These are phyloP conservation scores for Chlamydomonas sp. DNA, from an alignment of 139 green algal species.

Conservation along the genomic window DNA sequence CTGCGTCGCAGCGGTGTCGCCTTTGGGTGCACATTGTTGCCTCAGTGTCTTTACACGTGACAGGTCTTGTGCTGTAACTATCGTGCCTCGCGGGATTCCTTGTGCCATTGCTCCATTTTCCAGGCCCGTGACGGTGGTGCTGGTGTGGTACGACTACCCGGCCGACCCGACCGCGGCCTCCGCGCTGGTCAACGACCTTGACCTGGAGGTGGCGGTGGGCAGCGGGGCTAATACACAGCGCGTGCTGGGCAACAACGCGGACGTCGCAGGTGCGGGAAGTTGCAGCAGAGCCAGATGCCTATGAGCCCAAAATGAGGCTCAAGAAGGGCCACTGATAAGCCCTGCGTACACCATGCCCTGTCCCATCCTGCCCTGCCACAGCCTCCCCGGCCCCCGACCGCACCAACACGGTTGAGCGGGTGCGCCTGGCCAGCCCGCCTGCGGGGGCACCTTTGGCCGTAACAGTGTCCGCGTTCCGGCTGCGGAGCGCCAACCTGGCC, in stretches of 20 bases:
- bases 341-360: background rate
- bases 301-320: too few relatives aligned
- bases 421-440: conserved; percentile 4
- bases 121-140: conserved; percentile 69
- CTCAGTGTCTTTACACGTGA: background rate
- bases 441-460: background rate
- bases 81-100: too few relatives aligned
- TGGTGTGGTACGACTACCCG: conserved; percentile 76
- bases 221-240: background rate
- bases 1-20: background rate
- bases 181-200: conserved; percentile 86
- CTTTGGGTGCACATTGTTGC: background rate
- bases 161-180: conserved; percentile 17
- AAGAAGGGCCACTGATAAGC: too few relatives aligned
- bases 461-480: background rate
- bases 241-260: background rate
- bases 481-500: conserved; percentile 60
- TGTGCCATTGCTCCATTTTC: too few relatives aligned
- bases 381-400: conserved; percentile 49
- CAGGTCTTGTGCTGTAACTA: too few relatives aligned
- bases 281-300: too few relatives aligned
- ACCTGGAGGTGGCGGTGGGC: conserved; percentile 59
- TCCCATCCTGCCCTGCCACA: background rate
- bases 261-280: background rate
- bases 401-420: conserved; percentile 83